These are phyloP conservation scores for Alternaria sp. DNA, from an alignment of 2,329 filamentous ascomycete genomes.

Conservation along the genomic window DNA sequence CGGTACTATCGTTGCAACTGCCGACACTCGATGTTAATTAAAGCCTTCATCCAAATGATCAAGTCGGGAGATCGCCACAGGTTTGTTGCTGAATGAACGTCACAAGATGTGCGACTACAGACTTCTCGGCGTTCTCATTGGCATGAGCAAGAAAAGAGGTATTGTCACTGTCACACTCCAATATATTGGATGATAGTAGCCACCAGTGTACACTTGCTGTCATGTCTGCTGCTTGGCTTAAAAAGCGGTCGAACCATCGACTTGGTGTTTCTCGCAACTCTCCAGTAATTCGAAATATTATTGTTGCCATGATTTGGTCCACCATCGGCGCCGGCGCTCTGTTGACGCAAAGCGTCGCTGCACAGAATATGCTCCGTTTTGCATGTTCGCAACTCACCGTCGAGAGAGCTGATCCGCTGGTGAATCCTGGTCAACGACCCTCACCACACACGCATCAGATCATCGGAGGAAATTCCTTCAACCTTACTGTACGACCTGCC, in stretches of 20 bases:
- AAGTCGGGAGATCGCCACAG: not conserved
- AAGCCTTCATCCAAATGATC: conserved; percentile 19
- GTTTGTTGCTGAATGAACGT: not conserved
- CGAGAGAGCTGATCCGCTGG: conserved; percentile 63
- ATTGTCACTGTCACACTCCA: not conserved
- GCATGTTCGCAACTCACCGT: conserved; percentile 47
- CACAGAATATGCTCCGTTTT: conserved; percentile 48
- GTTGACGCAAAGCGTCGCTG: conserved; percentile 33
- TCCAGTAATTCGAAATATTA: not conserved
- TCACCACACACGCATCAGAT: conserved; percentile 45
- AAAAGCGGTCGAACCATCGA: not conserved
- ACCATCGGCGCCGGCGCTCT: conserved; percentile 31
- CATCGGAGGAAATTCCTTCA: conserved; percentile 45
- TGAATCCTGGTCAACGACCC: conserved; percentile 36
- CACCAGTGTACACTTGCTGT: no score
- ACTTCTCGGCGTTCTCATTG: not conserved
- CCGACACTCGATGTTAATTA: conserved; percentile 28
- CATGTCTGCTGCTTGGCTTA: not conserved
- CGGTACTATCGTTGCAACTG: conserved; percentile 31
- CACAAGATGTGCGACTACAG: not conserved
- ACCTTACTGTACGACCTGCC: conserved; percentile 33
- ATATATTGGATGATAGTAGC: not conserved
- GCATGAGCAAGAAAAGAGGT: not conserved
- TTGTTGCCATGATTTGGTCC: conserved; percentile 34
- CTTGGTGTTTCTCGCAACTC: not conserved